Percentiles rank a stretch among this genome's conserved stretches.
Conservation (phyloP, 208 protist species). For the Leishmania arabica region DNA sequence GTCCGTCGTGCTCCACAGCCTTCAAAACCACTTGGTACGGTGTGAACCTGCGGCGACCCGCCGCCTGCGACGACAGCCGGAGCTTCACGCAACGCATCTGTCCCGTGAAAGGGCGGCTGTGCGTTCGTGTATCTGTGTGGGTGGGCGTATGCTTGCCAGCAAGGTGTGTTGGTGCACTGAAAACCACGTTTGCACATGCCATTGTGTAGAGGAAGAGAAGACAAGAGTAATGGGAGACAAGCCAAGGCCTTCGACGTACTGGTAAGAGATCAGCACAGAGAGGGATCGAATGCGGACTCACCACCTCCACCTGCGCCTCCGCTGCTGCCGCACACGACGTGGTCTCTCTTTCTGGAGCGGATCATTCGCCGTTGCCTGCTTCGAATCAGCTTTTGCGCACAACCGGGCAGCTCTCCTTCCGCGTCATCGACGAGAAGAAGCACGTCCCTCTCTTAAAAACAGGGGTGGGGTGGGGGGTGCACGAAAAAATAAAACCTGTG, state of each 20-base stretch:
- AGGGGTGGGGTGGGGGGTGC: too few species aligned
- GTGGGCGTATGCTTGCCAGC: not conserved
- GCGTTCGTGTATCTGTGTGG: not conserved
- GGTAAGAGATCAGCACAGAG: not conserved
- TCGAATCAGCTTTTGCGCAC: not conserved
- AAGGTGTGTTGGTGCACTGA: not conserved
- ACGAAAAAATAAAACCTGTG: too few species aligned
- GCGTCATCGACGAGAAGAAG: not conserved
- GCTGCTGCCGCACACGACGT: not conserved
- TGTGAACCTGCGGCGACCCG: constrained; percentile 5
- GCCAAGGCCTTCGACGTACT: not conserved
- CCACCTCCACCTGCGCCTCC: not conserved
- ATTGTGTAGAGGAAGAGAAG: not conserved
- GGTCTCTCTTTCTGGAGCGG: not conserved
- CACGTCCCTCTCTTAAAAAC: not conserved
- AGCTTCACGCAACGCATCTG: constrained; percentile 10
- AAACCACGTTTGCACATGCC: not conserved
- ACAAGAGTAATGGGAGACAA: not conserved
- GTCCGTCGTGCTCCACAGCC: constrained; percentile 54
- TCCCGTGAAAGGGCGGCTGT: not conserved
- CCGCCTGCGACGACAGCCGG: not conserved
- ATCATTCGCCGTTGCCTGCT: not conserved
- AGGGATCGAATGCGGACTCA: not conserved
- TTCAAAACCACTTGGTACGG: constrained; percentile 68
- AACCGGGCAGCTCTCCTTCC: not conserved